Base-by-base conservation (phyloP, 805 yeast species). In the Cyberlindnera samutprakarnensis region DNA sequence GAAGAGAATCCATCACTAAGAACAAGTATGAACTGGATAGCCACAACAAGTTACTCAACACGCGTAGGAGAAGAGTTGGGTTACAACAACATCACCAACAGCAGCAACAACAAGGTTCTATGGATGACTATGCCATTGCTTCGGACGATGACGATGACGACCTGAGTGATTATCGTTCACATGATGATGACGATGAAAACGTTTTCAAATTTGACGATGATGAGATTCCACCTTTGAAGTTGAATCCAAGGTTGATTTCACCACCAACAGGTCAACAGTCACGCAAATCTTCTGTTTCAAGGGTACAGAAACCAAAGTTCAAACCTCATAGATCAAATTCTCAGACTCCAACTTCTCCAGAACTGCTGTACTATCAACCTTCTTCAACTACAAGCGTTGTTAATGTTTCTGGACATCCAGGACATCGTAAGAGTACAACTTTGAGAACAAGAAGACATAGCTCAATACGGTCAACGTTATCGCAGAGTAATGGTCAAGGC, bases 401-500 rank as follows among this genome's bases (percentile, higher is more conserved):
- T 11, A 12, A 21, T 12, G 11, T 22, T 7, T 18, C 23, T 11
- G n/a, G 16, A n/a, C n/a, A n/a, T n/a, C n/a, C n/a, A n/a, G n/a
- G n/a, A n/a, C n/a, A n/a, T n/a, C n/a, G n/a, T n/a, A n/a, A n/a
- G n/a, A n/a, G n/a, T n/a, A n/a, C 26, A 4, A 18, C 17, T 10
- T 12, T 20, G n/a, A 28, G 33, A 27, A 38, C 42, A 18, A 46
- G 50, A 43, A 39, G 54, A 38, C 43, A 48, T 32, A 40, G 45
- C 18, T 48, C 51, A 49, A 46, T 67, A 60, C 45, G 74, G 68
- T 42, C 64, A 52, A 46, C 59, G 59, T 31, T 70, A 54, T 26
- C 70, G 63, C 21, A 39, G 52, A n/a, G n/a, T n/a, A n/a, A n/a
- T n/a, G n/a, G n/a, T n/a, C 31, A 63, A 8, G 29, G 30, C n/a